phyloP scores from a whole-genome alignment of 768 basidiomycete species.

The Suillus subluteus region DNA sequence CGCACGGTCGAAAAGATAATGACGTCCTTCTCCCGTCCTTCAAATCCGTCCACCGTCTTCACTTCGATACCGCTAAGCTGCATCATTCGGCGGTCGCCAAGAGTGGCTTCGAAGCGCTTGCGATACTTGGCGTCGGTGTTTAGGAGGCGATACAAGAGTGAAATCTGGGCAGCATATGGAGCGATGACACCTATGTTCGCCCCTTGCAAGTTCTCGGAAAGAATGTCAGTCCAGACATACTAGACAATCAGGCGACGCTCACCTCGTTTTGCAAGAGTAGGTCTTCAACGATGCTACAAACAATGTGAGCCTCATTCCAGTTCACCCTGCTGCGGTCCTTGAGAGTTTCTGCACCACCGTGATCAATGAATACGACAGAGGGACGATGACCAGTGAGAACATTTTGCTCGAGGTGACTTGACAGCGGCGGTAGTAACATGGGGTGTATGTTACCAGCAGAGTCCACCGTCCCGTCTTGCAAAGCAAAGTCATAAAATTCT shows the following conservation, averaged over 20 bases:
- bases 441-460: slow-evolving; percentile 46
- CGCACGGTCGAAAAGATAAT: slow-evolving; percentile 92
- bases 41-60: slow-evolving; percentile 94
- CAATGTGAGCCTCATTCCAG: slow-evolving; percentile 74
- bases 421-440: slow-evolving; percentile 63
- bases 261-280: slow-evolving; percentile 76
- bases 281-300: slow-evolving; percentile 82
- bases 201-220: slow-evolving; percentile 60
- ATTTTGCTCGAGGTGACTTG: slow-evolving; percentile 49
- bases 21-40: slow-evolving; percentile 91
- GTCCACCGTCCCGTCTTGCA: slow-evolving; percentile 80
- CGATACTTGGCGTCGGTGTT: slow-evolving; percentile 55
- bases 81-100: slow-evolving; percentile 68
- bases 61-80: slow-evolving; percentile 76
- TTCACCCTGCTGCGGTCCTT: slow-evolving; percentile 80
- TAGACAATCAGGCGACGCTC: slow-evolving; percentile 26
- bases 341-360: slow-evolving; percentile 66
- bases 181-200: slow-evolving; percentile 90
- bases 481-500: slow-evolving; percentile 75
- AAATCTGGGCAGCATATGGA: slow-evolving; percentile 88
- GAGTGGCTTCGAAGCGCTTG: slow-evolving; percentile 55
- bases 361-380: slow-evolving; percentile 83
- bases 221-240: slow-evolving; percentile 5
- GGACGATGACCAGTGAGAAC: slow-evolving; percentile 45
- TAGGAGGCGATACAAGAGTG: slow-evolving; percentile 69